Conservation (phyloP, 1,284 basidiomycete genomes). For the Naganishia liquefaciens region DNA sequence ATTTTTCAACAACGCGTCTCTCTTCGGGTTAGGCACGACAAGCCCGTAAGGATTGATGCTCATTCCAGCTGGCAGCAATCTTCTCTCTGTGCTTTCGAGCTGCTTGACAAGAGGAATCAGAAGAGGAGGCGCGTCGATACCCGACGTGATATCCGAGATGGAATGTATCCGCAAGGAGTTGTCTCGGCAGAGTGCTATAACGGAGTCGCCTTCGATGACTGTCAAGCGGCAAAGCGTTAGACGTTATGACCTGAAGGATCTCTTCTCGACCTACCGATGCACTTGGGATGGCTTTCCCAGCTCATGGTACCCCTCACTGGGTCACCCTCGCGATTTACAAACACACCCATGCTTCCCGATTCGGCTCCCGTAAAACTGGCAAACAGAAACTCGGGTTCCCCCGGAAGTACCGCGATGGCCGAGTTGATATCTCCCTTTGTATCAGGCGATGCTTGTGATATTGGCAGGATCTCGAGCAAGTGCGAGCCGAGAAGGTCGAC, state of each 20-base stretch:
- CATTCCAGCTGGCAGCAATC: slow-evolving; percentile 51
- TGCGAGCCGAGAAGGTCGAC: slow-evolving; percentile 71
- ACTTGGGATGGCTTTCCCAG: slow-evolving; percentile 75
- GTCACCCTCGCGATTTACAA: slow-evolving; percentile 78
- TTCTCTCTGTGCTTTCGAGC: background rate
- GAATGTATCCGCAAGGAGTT: slow-evolving; percentile 77
- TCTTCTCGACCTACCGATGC: slow-evolving; percentile 63
- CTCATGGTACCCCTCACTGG: slow-evolving; percentile 83
- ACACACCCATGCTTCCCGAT: slow-evolving; percentile 71
- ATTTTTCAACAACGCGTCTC: slow-evolving; percentile 40
- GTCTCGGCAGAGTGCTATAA: slow-evolving; percentile 74
- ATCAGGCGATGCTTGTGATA: slow-evolving; percentile 65
- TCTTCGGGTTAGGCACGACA: slow-evolving; percentile 44
- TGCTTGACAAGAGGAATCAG: slow-evolving; percentile 59
- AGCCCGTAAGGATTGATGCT: slow-evolving; percentile 52
- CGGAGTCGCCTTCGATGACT: slow-evolving; percentile 79
- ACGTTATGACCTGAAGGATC: background rate
- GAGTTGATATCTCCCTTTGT: slow-evolving; percentile 15
- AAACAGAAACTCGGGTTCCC: slow-evolving; percentile 69
- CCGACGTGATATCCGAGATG: slow-evolving; percentile 64
- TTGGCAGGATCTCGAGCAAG: slow-evolving; percentile 69
- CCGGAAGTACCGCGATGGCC: slow-evolving; percentile 65
- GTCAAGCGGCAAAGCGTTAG: slow-evolving; percentile 24
- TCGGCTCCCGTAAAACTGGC: slow-evolving; percentile 61
- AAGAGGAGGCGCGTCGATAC: slow-evolving; percentile 61